Evolutionary conservation across 2,329 filamentous ascomycete genomes (phyloP).

Genomic region (Calonectria pauciramosa): DNA sequence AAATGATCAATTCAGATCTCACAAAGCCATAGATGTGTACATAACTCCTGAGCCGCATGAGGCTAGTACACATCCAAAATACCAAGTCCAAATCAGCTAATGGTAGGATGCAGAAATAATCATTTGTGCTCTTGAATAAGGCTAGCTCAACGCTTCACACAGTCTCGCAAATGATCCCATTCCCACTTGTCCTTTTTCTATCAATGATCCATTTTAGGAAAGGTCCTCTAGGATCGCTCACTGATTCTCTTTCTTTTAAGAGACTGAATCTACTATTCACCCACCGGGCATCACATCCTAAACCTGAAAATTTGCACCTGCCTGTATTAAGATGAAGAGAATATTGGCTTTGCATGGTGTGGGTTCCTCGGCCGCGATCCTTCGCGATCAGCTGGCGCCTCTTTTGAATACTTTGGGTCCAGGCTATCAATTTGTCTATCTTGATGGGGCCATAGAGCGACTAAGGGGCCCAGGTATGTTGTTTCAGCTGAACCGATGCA

Average conservation of each 20-base stretch:
- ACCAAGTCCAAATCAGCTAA: background rate
- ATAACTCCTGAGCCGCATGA: background rate
- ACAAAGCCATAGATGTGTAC: background rate
- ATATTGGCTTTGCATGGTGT: background rate
- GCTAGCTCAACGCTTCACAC: background rate
- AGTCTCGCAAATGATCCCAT: background rate
- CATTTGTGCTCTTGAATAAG: background rate
- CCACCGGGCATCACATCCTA: background rate
- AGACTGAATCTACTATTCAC: background rate
- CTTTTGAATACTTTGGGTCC: background rate
- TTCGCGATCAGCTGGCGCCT: background rate
- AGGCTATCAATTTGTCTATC: background rate
- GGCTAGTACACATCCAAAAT: background rate
- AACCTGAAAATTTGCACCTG: background rate
- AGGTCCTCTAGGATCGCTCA: background rate
- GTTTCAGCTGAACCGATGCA: background rate
- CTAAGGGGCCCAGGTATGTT: background rate
- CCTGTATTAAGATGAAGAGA: background rate
- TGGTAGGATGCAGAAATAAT: background rate
- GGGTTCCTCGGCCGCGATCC: background rate
- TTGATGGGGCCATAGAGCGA: background rate
- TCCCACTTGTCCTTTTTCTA: background rate
- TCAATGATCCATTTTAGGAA: background rate
- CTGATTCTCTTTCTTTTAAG: background rate
- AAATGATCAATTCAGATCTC: background rate